Evolutionary conservation across 176 grass and related monocot species (phyloP), one percentile per base, ranked within the genome.

Genomic region (Metroxylon sagu): DNA sequence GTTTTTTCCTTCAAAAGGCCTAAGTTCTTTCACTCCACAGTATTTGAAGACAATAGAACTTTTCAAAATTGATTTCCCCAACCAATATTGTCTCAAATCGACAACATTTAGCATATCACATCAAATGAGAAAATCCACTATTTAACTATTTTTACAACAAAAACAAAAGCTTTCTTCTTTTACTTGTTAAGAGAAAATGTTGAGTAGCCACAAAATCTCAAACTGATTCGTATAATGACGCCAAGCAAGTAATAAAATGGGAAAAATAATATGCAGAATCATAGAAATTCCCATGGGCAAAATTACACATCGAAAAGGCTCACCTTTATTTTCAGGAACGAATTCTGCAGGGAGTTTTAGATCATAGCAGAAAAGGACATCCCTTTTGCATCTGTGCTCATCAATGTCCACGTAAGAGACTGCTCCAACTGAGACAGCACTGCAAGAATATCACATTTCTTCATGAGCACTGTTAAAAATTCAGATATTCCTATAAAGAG

Each of bases 321-420:
- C 65, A 89, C 90, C 90, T 82, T 89, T 77, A 74, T 95, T 95
- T 57, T 84, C 79, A 56, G 90, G 90, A 73, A 74, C 28, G 18
- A 95, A 95, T 67, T 89, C 83, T 56, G 18, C 48, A 74, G 90
- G 86, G 39, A 95, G 76, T 62, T 78, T 82, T 19, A 95, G 76
- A 53, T 95, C 90, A 58, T 89, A 95, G 77, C 90, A 95, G 68
- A 95, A 95, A 69, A 95, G 83, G 56, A 90, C 86, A 71, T 89
- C 86, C 78, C 90, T 82, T 87, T 95, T 95, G 77, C 74, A 90
- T 67, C 90, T 77, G 61, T 84, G 84, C 31, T 86, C 83, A 64
- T 95, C 71, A 54, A 90, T 87, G 71, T 95, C 91, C 74, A 76
- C 72, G 59, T 87, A 95, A 57, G 83, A 90, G 74, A 95, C 16